A percentile compares a stretch with the other conserved stretches of the same genome.
Conservation (phyloP, 306 rosid species). For the Medicago lupulina region DNA sequence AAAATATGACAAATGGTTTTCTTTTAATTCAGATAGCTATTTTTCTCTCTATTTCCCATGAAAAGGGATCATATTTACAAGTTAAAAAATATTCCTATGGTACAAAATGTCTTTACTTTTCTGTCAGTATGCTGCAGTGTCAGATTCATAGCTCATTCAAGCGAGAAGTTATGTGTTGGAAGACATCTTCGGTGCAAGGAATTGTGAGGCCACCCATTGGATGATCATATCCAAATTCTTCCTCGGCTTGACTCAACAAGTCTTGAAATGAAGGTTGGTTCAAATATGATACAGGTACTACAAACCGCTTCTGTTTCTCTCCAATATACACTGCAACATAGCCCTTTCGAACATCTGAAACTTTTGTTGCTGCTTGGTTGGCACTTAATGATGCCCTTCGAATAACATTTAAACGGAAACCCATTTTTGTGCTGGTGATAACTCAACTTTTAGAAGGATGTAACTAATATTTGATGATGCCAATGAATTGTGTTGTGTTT, state of each 20-base stretch:
- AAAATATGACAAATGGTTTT: no score
- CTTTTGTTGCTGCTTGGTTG: neutral
- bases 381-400: neutral
- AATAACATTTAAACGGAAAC: neutral
- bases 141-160: constrained; percentile 1
- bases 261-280: neutral
- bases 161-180: neutral
- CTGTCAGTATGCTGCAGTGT: neutral
- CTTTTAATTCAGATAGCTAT: no score
- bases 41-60: no score
- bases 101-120: neutral
- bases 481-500: neutral
- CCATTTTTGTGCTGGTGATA: neutral
- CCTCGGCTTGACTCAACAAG: neutral
- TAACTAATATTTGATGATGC: neutral
- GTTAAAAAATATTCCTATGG: no score
- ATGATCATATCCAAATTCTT: constrained; percentile 19
- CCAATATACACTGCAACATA: constrained; percentile 8
- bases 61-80: no score
- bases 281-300: neutral
- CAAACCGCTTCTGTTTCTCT: constrained; percentile 9
- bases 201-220: constrained; percentile 23
- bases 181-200: constrained; percentile 15
- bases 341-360: neutral
- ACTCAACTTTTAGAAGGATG: neutral